phyloP scores from a whole-genome alignment of 306 rosid genomes.

The Abrus pulchellus region DNA sequence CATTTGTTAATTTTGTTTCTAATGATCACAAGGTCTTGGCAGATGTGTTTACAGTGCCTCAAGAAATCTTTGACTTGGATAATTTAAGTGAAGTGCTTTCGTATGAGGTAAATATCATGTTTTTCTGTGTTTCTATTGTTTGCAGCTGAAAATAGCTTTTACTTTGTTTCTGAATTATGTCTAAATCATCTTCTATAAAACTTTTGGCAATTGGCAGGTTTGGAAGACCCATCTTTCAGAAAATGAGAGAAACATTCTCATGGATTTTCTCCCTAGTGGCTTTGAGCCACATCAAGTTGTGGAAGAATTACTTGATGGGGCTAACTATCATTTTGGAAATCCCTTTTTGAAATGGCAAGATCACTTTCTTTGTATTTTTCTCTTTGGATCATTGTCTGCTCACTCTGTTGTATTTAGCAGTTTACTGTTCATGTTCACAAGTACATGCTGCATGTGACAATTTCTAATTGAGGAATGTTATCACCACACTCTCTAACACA shows the following conservation, averaged over 20 bases:
- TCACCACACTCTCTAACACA: too few relatives aligned
- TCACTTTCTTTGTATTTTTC: slow-evolving; percentile 46
- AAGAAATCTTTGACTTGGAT: slow-evolving; percentile 75
- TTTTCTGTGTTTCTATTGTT: slow-evolving; percentile 38
- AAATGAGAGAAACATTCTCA: slow-evolving; percentile 74
- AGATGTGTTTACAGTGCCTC: slow-evolving; percentile 75
- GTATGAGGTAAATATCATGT: slow-evolving; percentile 65
- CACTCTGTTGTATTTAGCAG: slow-evolving; percentile 24
- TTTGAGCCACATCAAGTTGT: slow-evolving; percentile 70
- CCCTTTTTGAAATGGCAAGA: slow-evolving; percentile 82
- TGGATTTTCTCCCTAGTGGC: slow-evolving; percentile 80
- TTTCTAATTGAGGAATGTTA: neutral
- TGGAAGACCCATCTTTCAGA: slow-evolving; percentile 86
- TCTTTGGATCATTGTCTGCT: slow-evolving; percentile 7
- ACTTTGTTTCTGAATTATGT: slow-evolving; percentile 25
- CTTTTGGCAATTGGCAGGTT: slow-evolving; percentile 66
- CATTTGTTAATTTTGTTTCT: slow-evolving; percentile 57
- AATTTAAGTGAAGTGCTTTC: slow-evolving; percentile 80
- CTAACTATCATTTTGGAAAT: slow-evolving; percentile 80
- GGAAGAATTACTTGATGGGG: slow-evolving; percentile 75
- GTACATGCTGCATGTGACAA: slow-evolving; percentile 24
- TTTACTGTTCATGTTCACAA: slow-evolving; percentile 4
- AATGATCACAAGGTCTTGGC: slow-evolving; percentile 66
- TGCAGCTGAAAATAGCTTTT: slow-evolving; percentile 12
- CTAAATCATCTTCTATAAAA: slow-evolving; percentile 32